Percentiles rank a stretch among this genome's conserved stretches.
phyloP scores from a whole-genome alignment of 768 basidiomycete species.

The Hericium alpestre region DNA sequence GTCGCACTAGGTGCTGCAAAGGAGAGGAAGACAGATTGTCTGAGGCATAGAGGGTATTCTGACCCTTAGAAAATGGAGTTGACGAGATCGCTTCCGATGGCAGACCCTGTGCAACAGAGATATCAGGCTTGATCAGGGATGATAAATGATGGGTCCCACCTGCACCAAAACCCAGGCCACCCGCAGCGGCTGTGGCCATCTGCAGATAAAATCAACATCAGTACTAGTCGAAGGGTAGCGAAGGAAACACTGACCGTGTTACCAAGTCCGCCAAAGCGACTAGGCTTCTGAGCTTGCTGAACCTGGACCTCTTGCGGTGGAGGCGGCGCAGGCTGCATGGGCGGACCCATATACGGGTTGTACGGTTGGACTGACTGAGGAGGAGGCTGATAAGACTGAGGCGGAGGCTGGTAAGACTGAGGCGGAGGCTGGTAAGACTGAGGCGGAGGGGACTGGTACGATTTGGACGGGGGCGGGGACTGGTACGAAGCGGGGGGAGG shows the following conservation, averaged over 20 bases:
- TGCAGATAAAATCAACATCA: slow-evolving; percentile 3
- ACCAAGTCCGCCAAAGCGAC: slow-evolving; percentile 7
- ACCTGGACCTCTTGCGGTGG: slow-evolving; percentile 12
- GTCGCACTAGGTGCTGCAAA: no score
- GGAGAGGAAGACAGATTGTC: no score
- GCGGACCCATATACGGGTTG: slow-evolving; percentile 10
- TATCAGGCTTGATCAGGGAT: slow-evolving; percentile 1
- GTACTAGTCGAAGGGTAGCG: background rate
- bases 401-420: slow-evolving; percentile 7
- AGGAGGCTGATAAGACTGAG: background rate
- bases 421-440: slow-evolving; percentile 2
- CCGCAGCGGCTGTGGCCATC: slow-evolving; percentile 32
- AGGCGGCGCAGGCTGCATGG: slow-evolving; percentile 14
- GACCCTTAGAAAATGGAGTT: background rate
- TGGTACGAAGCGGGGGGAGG: slow-evolving; percentile 6
- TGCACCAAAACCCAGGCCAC: slow-evolving; percentile 71
- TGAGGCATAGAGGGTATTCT: no score
- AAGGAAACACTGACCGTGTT: slow-evolving; percentile 2
- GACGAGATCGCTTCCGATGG: background rate
- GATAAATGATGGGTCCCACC: slow-evolving; percentile 29
- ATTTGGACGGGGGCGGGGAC: slow-evolving; percentile 24
- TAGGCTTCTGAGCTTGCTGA: slow-evolving; percentile 2
- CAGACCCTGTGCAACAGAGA: background rate
- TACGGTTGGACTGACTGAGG: background rate
- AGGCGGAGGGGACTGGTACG: slow-evolving; percentile 17